Conservation (phyloP, 2,329 filamentous ascomycete genomes). For the Myotisia sp. region DNA sequence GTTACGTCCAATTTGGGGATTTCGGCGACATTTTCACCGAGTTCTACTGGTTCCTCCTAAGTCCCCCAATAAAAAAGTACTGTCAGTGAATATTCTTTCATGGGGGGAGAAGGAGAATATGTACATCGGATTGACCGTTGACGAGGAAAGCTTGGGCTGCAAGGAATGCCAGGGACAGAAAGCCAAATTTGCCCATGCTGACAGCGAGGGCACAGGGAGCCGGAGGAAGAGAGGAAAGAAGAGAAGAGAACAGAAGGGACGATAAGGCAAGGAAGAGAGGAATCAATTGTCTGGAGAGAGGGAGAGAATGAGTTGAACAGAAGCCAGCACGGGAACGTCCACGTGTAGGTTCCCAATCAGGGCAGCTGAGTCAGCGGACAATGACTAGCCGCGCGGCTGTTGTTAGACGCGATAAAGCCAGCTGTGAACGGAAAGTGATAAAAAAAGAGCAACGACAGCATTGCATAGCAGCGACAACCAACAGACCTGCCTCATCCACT, state of each 20-base stretch:
- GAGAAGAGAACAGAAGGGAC: constrained; percentile 5
- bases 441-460: too few species aligned
- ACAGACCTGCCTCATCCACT: too few species aligned
- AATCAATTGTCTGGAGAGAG: constrained; percentile 4
- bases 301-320: constrained; percentile 7
- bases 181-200: constrained; percentile 60
- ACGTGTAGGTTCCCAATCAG: constrained; percentile 8
- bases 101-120: constrained; percentile 21
- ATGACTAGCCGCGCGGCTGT: constrained; percentile 1
- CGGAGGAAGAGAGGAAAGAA: constrained; percentile 4
- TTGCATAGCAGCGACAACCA: too few species aligned
- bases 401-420: neutral
- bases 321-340: too few species aligned
- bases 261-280: neutral
- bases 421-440: neutral
- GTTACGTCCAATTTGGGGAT: constrained; percentile 44
- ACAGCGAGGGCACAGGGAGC: constrained; percentile 6
- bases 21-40: constrained; percentile 49
- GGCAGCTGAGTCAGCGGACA: constrained; percentile 7
- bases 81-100: constrained; percentile 1
- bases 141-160: constrained; percentile 54
- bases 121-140: constrained; percentile 47
- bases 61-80: constrained; percentile 16
- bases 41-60: constrained; percentile 43
- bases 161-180: constrained; percentile 57